These are phyloP conservation scores for Lactarius evosmus DNA, from an alignment of 768 basidiomycete genomes.

Conservation along the genomic window DNA sequence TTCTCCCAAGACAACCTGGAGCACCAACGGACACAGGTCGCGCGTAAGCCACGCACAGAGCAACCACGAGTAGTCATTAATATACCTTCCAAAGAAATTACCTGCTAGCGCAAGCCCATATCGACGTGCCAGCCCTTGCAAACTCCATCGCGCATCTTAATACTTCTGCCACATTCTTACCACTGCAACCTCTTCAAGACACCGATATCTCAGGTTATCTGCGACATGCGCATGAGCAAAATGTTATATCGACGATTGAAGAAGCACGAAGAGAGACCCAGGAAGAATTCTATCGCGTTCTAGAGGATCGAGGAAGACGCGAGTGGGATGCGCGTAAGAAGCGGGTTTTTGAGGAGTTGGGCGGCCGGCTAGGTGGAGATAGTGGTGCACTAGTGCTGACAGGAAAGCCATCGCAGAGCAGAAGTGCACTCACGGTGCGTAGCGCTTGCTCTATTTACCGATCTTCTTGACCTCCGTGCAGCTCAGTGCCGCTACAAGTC, in stretches of 20 bases:
- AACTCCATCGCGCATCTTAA: conserved; percentile 82
- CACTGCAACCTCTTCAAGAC: conserved; percentile 89
- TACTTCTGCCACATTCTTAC: conserved; percentile 77
- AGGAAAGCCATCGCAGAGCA: conserved; percentile 61
- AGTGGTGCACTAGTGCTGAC: conserved; percentile 54
- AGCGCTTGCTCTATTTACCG: conserved; percentile 1
- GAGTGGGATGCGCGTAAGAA: conserved; percentile 93
- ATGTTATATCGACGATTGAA: conserved; percentile 90
- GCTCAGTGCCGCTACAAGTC: conserved; percentile 49
- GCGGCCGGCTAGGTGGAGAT: conserved; percentile 59
- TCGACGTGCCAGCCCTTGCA: conserved; percentile 87
- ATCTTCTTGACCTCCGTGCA: conserved; percentile 28
- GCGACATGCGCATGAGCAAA: conserved; percentile 93
- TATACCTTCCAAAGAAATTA: conserved; percentile 58
- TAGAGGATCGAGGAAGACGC: conserved; percentile 68
- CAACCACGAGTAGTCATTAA: conserved; percentile 15
- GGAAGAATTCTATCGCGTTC: conserved; percentile 75
- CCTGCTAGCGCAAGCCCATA: conserved; percentile 88
- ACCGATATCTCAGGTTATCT: conserved; percentile 93
- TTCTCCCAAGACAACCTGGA: conserved; percentile 69
- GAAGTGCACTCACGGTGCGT: conserved; percentile 52
- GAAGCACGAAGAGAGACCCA: conserved; percentile 84
- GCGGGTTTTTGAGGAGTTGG: conserved; percentile 85
- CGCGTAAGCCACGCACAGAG: conserved; percentile 49
- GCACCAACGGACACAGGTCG: conserved; percentile 63